Conservation (phyloP, 129 eudicot species). For the Flaveria bidentis region DNA sequence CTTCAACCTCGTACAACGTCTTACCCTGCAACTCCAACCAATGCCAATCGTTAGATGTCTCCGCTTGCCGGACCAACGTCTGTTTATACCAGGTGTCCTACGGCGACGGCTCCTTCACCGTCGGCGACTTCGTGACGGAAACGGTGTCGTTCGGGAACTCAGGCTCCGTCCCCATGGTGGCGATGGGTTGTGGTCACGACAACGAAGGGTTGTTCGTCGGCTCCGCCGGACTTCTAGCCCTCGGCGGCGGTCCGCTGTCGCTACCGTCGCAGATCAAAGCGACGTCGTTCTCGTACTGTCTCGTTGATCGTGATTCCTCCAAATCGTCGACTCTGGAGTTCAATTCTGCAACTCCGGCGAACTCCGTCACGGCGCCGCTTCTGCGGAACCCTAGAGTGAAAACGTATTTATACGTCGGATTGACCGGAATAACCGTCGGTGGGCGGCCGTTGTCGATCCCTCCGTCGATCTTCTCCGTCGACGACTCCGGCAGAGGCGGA, state of each 20-base stretch:
- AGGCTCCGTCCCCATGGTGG: slow-evolving; percentile 48
- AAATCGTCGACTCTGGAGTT: slow-evolving; percentile 66
- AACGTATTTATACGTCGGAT: slow-evolving; percentile 59
- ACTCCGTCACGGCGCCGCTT: slow-evolving; percentile 57
- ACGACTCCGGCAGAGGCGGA: slow-evolving; percentile 57
- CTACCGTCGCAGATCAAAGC: slow-evolving; percentile 69
- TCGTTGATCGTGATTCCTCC: slow-evolving; percentile 65
- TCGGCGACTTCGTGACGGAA: slow-evolving; percentile 61
- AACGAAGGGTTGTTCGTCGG: slow-evolving; percentile 72
- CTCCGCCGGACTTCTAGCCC: slow-evolving; percentile 51
- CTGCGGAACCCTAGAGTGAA: slow-evolving; percentile 38
- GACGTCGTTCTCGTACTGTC: slow-evolving; percentile 76
- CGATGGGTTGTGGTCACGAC: slow-evolving; percentile 76
- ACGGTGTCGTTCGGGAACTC: slow-evolving; percentile 62
- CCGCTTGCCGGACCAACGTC: slow-evolving; percentile 44
- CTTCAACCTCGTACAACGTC: slow-evolving; percentile 37
- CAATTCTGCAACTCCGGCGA: slow-evolving; percentile 49
- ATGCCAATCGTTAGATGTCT: slow-evolving; percentile 45
- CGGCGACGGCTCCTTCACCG: slow-evolving; percentile 79
- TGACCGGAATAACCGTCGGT: slow-evolving; percentile 69
- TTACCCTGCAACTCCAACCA: slow-evolving; percentile 47
- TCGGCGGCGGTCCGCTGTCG: slow-evolving; percentile 61
- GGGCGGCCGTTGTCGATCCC: slow-evolving; percentile 48
- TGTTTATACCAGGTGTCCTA: slow-evolving; percentile 70
- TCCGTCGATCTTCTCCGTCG: slow-evolving; percentile 47